Percentiles rank a stretch among this genome's conserved stretches.
Evolutionary conservation across 2,329 filamentous ascomycete species (phyloP).

Genomic region (Penicillium digitatum): DNA sequence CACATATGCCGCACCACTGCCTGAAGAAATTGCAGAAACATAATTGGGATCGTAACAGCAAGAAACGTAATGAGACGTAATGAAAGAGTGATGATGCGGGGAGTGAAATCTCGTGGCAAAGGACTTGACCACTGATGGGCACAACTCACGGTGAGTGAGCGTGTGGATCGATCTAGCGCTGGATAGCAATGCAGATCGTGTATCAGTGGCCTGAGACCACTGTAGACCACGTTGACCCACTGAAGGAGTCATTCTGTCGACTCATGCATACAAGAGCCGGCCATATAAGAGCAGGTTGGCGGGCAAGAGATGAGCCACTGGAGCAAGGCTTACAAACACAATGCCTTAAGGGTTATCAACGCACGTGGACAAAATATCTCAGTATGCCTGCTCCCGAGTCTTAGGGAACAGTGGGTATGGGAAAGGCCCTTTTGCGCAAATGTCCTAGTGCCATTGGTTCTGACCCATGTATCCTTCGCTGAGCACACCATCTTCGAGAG

Average conservation of each 20-base stretch:
- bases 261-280: conserved; percentile 3
- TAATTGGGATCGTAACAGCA: conserved; percentile 14
- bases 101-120: background rate
- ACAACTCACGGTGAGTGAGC: conserved; percentile 2
- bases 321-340: background rate
- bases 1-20: conserved; percentile 8
- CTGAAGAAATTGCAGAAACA: conserved; percentile 12
- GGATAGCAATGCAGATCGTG: conserved; percentile 4
- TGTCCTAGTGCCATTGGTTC: conserved; percentile 64
- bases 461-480: conserved; percentile 83
- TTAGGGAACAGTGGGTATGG: background rate
- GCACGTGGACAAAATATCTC: conserved; percentile 2
- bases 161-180: conserved; percentile 6
- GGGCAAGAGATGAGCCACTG: background rate
- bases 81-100: conserved; percentile 5
- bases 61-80: conserved; percentile 13
- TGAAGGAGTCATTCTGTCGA: background rate
- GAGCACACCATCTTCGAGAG: conserved; percentile 85
- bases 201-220: conserved; percentile 9
- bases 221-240: background rate
- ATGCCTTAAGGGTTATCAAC: background rate
- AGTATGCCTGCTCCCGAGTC: background rate
- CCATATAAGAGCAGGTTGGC: background rate
- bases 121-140: conserved; percentile 7
- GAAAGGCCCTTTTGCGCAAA: background rate